Base-by-base conservation (phyloP, 768 basidiomycete species). In the Asterophora parasitica region DNA sequence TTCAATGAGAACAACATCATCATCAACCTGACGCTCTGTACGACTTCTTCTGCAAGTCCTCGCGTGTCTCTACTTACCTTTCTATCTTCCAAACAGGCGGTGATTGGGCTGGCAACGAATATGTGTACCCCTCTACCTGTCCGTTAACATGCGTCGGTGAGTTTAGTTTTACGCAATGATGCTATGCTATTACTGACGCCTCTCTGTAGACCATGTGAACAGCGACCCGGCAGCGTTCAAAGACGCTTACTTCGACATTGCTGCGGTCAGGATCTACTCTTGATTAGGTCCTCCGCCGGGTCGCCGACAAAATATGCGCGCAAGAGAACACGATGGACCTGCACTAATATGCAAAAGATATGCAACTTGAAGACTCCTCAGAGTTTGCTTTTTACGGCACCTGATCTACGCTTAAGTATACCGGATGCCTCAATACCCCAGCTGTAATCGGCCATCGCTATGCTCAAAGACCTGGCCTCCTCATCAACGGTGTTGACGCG, bases 221-320 rank as follows among this genome's bases (percentile, higher is more conserved):
- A 71, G 70, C 54, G 81, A 84, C 60, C 86, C 87, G 0, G 51
- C 56, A 7, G 77, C 78, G 9, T 88, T 87, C 62, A 40, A 52
- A 12, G 64, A 79, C 13, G 85, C 87, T 1, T 87, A 76, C 67
- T 88, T 85, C 67, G 77, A 85, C 33, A 71, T 90, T 61, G 75
- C 74, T 27, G 72, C 75, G 1, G 62, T 88, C 41, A 73, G 72
- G 31, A 55, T 73, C 2, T 72, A 73, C 47, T 17, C 16, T 23
- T 23, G 6, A 23, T 23, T 23, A 23, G 23, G 23, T n/a, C n/a
- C n/a, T n/a, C n/a, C n/a, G n/a, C n/a, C n/a, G n/a, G n/a, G n/a
- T n/a, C n/a, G n/a, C n/a, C n/a, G n/a, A n/a, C n/a, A n/a, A n/a
- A n/a, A n/a, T n/a, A n/a, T n/a, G n/a, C n/a, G n/a, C n/a, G n/a